Base-by-base conservation (phyloP, 2,329 filamentous ascomycete species). In the Botrytis hyacinthi region DNA sequence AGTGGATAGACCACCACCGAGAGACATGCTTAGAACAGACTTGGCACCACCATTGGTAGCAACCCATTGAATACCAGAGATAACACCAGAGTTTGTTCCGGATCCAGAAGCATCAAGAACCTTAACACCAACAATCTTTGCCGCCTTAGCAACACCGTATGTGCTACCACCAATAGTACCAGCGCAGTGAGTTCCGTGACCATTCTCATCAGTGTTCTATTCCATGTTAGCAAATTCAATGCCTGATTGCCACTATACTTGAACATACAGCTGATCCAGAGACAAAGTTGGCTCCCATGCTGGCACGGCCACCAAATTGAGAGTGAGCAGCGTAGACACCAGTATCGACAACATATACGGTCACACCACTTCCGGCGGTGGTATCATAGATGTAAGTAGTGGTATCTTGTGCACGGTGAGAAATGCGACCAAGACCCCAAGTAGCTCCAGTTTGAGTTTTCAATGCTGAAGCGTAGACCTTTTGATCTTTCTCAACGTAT, bases 1-100 rank as follows among this genome's bases (percentile, higher is more conserved):
- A 0, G 81, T 75, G 0, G 85, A 86, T 73, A 78, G 80, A 44
- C 78, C 73, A 3, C 85, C 86, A 20, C 87, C 87, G 3, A 90
- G 83, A 35, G 86, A 88, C 85, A 90, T 85, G 82, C 84, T 87
- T 73, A 88, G 83, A 29, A 89, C 86, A 26, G 86, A 81, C 16
- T 46, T 60, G 2, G 67, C 18, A 20, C 72, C 59, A 10, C 76
- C 73, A n/a, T 82, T 78, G 22, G 76, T 75, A 35, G 79, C 79
- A 51, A 83, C 81, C 74, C 79, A 83, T 71, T 83, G 77, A 76
- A 83, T 80, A 51, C 82, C 82, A 18, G 78, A 79, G 59, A 84
- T 82, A 59, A 83, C 80, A 44, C 78, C 80, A n/a, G 82, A 79
- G 63, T 73, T 81, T 59, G 78, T 74, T 35, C 83, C 83, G 22